These are phyloP conservation scores for Alternaria longipes DNA, from an alignment of 2,329 filamentous ascomycete species.

Conservation along the genomic window DNA sequence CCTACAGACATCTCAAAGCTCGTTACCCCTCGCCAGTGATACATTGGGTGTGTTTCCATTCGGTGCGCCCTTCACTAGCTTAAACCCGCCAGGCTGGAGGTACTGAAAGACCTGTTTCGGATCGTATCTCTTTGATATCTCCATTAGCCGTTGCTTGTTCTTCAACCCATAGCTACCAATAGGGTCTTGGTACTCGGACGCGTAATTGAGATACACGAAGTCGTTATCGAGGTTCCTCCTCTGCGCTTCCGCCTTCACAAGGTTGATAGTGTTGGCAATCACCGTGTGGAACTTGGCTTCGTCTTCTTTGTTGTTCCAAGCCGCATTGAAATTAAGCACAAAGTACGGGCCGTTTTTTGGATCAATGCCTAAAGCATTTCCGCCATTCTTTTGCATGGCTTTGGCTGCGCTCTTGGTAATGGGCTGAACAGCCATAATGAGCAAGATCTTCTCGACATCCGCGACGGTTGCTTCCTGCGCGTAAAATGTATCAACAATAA, in stretches of 20 bases:
- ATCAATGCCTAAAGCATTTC: constrained; percentile 37
- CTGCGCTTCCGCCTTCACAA: constrained; percentile 17
- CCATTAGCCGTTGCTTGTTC: constrained; percentile 35
- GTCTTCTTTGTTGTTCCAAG: constrained; percentile 17
- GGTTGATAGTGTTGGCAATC: constrained; percentile 13
- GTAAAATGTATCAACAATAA: constrained; percentile 25
- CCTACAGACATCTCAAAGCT: background rate
- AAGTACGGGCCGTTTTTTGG: constrained; percentile 26
- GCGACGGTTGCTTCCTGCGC: constrained; percentile 22
- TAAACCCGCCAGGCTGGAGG: constrained; percentile 54
- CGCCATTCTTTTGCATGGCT: constrained; percentile 30
- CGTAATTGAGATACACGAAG: constrained; percentile 28
- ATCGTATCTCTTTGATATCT: constrained; percentile 51
- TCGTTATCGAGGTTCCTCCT: constrained; percentile 18
- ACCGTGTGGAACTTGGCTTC: constrained; percentile 20
- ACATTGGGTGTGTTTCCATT: background rate
- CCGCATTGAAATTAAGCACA: constrained; percentile 23
- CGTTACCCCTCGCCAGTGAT: background rate
- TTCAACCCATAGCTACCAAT: constrained; percentile 52
- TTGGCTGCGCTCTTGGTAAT: constrained; percentile 21
- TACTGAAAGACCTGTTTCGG: constrained; percentile 52
- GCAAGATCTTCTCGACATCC: constrained; percentile 26
- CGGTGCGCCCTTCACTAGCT: constrained; percentile 28
- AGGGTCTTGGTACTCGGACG: constrained; percentile 50
- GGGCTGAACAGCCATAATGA: constrained; percentile 27